These are phyloP conservation scores for Sparassis latifolia DNA, from an alignment of 1,284 basidiomycete species.

Conservation along the genomic window DNA sequence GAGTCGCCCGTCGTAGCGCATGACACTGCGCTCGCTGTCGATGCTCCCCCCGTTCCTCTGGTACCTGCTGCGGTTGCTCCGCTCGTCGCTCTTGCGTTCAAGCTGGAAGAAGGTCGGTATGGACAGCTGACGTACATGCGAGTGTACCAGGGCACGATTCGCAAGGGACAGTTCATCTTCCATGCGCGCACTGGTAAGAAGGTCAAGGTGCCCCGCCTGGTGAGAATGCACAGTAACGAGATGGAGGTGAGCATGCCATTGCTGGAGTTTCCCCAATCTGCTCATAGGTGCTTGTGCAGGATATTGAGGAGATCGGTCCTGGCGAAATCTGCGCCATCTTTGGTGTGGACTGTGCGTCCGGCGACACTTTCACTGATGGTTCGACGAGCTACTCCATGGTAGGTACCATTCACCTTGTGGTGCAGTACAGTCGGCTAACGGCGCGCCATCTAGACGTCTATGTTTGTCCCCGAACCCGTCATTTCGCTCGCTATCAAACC, in stretches of 20 bases:
- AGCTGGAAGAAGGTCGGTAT: slow-evolving; percentile 95
- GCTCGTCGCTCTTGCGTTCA: slow-evolving; percentile 94
- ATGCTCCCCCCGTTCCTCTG: slow-evolving; percentile 68
- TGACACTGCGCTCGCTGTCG: slow-evolving; percentile 67
- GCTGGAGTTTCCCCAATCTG: background rate
- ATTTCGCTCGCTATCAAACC: slow-evolving; percentile 94
- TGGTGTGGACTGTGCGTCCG: slow-evolving; percentile 97
- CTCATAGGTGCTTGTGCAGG: slow-evolving; percentile 35
- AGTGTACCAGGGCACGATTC: slow-evolving; percentile 95
- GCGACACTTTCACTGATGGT: slow-evolving; percentile 97
- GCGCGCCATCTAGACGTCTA: slow-evolving; percentile 67
- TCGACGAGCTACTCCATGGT: slow-evolving; percentile 87
- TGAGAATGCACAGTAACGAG: slow-evolving; percentile 98
- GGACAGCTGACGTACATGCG: slow-evolving; percentile 99
- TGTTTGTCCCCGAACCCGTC: slow-evolving; percentile 99
- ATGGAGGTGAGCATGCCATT: slow-evolving; percentile 72
- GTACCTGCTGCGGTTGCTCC: slow-evolving; percentile 81
- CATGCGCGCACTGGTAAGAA: slow-evolving; percentile 96
- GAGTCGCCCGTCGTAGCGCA: slow-evolving; percentile 81
- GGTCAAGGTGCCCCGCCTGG: slow-evolving; percentile 96
- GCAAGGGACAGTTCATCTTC: slow-evolving; percentile 81
- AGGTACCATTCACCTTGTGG: slow-evolving; percentile 15
- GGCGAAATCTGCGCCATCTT: slow-evolving; percentile 99
- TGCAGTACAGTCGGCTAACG: background rate
- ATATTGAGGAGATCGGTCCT: slow-evolving; percentile 92